Evolutionary conservation across 2,329 filamentous ascomycete genomes (phyloP), one percentile per base, ranked within the genome.

Genomic region (Albifimbria verrucaria): DNA sequence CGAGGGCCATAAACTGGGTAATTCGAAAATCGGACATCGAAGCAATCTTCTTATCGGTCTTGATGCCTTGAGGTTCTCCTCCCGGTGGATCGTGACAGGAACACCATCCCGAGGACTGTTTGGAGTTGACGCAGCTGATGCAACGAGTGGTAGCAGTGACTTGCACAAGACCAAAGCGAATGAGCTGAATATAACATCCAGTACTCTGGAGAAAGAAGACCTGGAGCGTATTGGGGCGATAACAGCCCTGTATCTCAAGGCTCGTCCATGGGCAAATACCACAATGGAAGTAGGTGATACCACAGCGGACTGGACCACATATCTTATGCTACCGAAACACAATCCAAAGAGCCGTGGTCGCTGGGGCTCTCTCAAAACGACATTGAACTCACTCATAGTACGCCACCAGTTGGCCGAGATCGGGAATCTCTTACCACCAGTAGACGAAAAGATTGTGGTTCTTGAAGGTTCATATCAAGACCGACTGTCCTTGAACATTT

Each of bases 41-140:
- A 90, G 84, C 44, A 76, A 80, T 41, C 62, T 85, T 5, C 72
- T 82, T 20, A 64, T 73, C 2, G 74, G 77, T 2, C 67, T 86
- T 2, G 78, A 85, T 18, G 66, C 67, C 12, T 67, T 88, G n/a
- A 72, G 78, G 11, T 73, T 91, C 17, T 86, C 91, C 46, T 82
- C 90, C 18, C 83, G 89, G 10, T 97, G 93, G 93, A 84, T 96
- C 4, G 88, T 96, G 1, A 95, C 90, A 1, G 93, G 93, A 52
- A 97, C 93, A 0, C 93, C 93, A 2, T 91, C 92, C 1, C 87
- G 86, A 56, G 90, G 92, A 10, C 74, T 97, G 0, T 90, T 91
- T 52, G 91, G 92, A 0, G 80, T 91, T 4, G 66, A 68, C 26
- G 48, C 52, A 23, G 41, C 52, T 15, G 46, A 54, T 21, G 20